Conservation (phyloP, 163 green algal species). For the Scenedesmus sp. region DNA sequence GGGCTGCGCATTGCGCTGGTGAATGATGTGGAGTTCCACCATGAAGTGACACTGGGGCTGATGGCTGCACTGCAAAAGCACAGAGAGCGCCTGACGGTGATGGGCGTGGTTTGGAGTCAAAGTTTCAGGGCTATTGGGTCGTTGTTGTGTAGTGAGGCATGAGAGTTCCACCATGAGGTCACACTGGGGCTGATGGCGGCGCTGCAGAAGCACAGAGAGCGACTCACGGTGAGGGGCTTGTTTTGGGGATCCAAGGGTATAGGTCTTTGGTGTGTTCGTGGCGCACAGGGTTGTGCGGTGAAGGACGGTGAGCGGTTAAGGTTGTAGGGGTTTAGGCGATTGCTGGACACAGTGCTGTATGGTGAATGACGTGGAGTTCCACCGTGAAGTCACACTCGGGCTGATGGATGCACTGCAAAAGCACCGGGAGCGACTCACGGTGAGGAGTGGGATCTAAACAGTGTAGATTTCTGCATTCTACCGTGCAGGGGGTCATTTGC, state of each 20-base stretch:
- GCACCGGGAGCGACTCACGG: conserved; percentile 23
- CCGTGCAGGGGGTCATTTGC: too few relatives aligned
- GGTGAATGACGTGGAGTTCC: conserved; percentile 51
- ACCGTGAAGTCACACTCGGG: conserved; percentile 45
- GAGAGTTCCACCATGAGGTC: too few relatives aligned
- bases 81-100: conserved; percentile 18
- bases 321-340: too few relatives aligned
- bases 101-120: not conserved
- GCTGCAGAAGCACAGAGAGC: not conserved
- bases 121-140: too few relatives aligned
- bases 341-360: too few relatives aligned
- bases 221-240: not conserved
- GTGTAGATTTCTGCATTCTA: too few relatives aligned
- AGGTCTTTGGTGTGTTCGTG: not conserved
- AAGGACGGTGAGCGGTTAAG: too few relatives aligned
- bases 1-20: conserved; percentile 36
- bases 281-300: too few relatives aligned
- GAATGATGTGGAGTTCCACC: conserved; percentile 50
- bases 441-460: not conserved
- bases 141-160: too few relatives aligned
- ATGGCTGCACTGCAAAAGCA: conserved; percentile 38
- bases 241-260: not conserved
- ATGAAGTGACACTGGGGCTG: conserved; percentile 47
- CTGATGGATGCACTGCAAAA: conserved; percentile 40
- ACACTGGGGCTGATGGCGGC: not conserved